These are phyloP conservation scores for Heliamphora exappendiculata DNA, from an alignment of 148 eudicot species.

Conservation along the genomic window DNA sequence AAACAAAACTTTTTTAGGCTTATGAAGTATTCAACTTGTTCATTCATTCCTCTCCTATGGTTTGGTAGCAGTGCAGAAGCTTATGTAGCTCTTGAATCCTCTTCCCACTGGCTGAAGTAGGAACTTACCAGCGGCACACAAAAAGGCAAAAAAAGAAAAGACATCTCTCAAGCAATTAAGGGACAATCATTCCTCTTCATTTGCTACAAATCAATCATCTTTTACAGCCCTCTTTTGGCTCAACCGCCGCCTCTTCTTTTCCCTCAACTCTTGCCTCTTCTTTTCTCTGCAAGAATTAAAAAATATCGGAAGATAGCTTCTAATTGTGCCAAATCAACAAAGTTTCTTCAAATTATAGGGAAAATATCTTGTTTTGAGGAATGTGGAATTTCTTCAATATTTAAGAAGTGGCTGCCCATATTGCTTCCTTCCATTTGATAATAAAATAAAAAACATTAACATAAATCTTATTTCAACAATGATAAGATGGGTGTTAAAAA, in stretches of 20 bases:
- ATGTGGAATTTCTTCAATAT: background rate
- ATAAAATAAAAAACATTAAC: background rate
- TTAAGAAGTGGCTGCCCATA: background rate
- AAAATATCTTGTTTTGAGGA: slow-evolving; percentile 1
- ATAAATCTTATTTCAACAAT: background rate
- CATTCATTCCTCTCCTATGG: background rate
- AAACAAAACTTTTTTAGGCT: no score
- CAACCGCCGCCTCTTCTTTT: slow-evolving; percentile 32
- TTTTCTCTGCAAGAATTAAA: slow-evolving; percentile 28
- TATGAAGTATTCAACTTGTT: background rate
- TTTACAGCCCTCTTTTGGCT: slow-evolving; percentile 14
- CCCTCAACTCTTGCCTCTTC: slow-evolving; percentile 44
- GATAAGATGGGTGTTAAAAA: background rate
- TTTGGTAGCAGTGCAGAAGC: background rate
- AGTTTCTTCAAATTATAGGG: background rate
- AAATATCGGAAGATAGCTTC: background rate
- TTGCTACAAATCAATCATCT: slow-evolving; percentile 6
- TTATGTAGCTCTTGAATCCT: slow-evolving; percentile 7
- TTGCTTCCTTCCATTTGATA: background rate
- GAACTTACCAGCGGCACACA: background rate
- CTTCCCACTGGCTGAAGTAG: background rate
- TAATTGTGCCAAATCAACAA: background rate
- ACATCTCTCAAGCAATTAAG: background rate
- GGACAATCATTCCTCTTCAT: background rate
- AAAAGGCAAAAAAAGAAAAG: background rate